Evolutionary conservation across 2,329 filamentous ascomycete species (phyloP), one percentile per base, ranked within the genome.

Genomic region (Coniochaeta sp.): DNA sequence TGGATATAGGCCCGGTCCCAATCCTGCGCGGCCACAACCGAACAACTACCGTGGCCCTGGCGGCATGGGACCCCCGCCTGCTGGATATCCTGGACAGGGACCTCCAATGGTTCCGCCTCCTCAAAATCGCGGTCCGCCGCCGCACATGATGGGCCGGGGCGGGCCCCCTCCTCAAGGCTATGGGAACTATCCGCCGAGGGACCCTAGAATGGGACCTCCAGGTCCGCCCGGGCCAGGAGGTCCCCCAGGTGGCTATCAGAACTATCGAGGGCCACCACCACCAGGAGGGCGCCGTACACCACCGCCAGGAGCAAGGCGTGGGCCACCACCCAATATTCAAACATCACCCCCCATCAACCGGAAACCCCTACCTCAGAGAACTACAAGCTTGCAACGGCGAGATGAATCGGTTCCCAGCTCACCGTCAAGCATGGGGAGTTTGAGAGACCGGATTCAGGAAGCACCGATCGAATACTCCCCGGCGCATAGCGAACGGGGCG

Each of bases 321-420:
- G 45, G 14, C 56, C 38, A 12, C 52, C 49, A 14, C 54, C 55
- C 4, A 56, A 58, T 24, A 42, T 56, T 6, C 48, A 58, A 9
- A 56, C 55, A 6, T 63, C 62, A 18, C 61, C 63, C 3, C 58
- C 61, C 2, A 57, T 65, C 27, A 54, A 58, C 48, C 53, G 65
- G 48, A 67, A 67, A 50, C 65, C 65, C 35, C 55, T 67, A 31
- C 64, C 65, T 3, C 49, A 53, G 16, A 52, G 58, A 54, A 57
- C 62, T 33, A 58, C 59, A 20, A 61, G 57, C 52, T 51, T 61
- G 32, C 58, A 59, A 48, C 57, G 54, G 27, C 51, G 49, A 20
- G 50, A 52, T 6, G 54, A 55, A 6, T 53, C 53, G 33, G 58
- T 58, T 8, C 56, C 60, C 10, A 55, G 56, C 18, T 57, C 60